Percentiles rank a stretch among this genome's conserved stretches.
phyloP scores from a whole-genome alignment of 108 stramenopile genomes.

The Pelagomonas calceolata region DNA sequence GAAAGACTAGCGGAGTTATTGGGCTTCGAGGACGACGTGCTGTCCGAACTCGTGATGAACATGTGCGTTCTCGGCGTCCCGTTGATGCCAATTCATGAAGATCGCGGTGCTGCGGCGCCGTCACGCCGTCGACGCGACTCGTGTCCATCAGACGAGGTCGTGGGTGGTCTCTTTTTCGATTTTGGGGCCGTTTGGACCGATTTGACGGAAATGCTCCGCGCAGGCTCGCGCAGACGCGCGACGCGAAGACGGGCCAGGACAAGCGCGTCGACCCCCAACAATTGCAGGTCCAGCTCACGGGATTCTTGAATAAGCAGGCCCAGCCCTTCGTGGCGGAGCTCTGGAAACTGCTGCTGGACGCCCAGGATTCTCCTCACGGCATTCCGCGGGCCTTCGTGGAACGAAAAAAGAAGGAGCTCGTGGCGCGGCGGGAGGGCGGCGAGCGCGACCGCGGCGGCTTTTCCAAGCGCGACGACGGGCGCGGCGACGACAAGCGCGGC shows the following conservation, averaged over 20 bases:
- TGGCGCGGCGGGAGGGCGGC: too few species aligned
- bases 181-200: too few species aligned
- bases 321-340: slow-evolving; percentile 36
- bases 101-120: too few species aligned
- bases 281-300: slow-evolving; percentile 38
- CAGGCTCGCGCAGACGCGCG: slow-evolving; percentile 7
- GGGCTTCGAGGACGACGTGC: slow-evolving; percentile 43
- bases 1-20: slow-evolving; percentile 23
- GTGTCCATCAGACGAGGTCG: too few species aligned
- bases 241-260: not conserved
- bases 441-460: too few species aligned
- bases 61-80: not conserved
- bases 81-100: too few species aligned
- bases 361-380: slow-evolving; percentile 2
- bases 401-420: not conserved
- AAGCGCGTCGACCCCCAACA: slow-evolving; percentile 23
- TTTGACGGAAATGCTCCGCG: too few species aligned
- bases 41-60: slow-evolving; percentile 19
- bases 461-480: not conserved
- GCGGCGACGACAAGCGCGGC: not conserved
- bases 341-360: slow-evolving; percentile 37
- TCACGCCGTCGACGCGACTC: too few species aligned
- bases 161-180: too few species aligned
- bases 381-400: not conserved
- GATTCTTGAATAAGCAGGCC: slow-evolving; percentile 37